These are phyloP conservation scores for Brassica nigra DNA, from an alignment of 345 rosid species.

Conservation along the genomic window DNA sequence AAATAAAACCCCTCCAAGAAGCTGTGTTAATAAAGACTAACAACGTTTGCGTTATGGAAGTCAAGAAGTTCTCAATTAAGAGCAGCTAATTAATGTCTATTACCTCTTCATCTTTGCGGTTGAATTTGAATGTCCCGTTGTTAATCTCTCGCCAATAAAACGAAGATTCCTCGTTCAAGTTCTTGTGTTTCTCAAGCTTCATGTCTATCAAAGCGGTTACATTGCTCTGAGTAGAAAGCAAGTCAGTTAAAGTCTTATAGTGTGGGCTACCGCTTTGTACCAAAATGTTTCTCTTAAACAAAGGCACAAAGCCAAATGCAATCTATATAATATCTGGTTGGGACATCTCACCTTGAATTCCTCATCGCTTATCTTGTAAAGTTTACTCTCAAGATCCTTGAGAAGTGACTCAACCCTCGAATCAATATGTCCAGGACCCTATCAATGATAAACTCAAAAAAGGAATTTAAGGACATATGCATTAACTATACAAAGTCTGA, in stretches of 20 bases:
- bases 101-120: slow-evolving; percentile 77
- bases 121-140: slow-evolving; percentile 71
- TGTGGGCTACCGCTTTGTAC: not conserved
- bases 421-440: slow-evolving; percentile 83
- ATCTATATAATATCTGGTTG: not conserved
- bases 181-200: slow-evolving; percentile 94
- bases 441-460: not conserved
- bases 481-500: not conserved
- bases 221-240: slow-evolving; percentile 56
- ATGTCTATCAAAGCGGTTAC: slow-evolving; percentile 74
- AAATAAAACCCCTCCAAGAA: not conserved
- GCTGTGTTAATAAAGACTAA: not conserved
- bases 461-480: not conserved
- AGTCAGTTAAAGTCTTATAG: not conserved
- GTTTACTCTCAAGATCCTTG: slow-evolving; percentile 60
- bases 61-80: not conserved
- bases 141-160: slow-evolving; percentile 74
- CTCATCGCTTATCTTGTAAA: slow-evolving; percentile 63
- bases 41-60: not conserved
- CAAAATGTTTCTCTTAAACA: not conserved
- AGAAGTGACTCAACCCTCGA: slow-evolving; percentile 75
- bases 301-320: not conserved
- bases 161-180: slow-evolving; percentile 70
- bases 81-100: not conserved
- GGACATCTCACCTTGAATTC: slow-evolving; percentile 68